phyloP scores from a whole-genome alignment of 495 filamentous ascomycete species.

The Aspergillus coremiiformis region DNA sequence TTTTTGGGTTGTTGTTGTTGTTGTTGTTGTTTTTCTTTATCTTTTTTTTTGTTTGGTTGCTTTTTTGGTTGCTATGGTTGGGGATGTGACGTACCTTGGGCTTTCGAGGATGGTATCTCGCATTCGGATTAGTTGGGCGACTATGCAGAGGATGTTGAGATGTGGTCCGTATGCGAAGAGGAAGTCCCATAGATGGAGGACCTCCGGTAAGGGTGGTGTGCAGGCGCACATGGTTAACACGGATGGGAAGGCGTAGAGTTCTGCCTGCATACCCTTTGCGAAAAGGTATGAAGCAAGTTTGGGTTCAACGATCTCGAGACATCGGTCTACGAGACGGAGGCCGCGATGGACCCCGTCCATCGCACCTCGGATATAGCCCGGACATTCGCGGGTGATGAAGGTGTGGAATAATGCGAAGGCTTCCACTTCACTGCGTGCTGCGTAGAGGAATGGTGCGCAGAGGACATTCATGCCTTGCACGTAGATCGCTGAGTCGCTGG shows the following conservation, averaged over 20 bases:
- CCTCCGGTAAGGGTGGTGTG: slow-evolving; percentile 93
- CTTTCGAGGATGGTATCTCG: slow-evolving; percentile 73
- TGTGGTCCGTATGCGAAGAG: slow-evolving; percentile 92
- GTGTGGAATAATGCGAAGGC: slow-evolving; percentile 87
- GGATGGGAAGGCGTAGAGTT: slow-evolving; percentile 96
- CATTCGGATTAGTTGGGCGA: slow-evolving; percentile 88
- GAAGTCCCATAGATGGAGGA: slow-evolving; percentile 96
- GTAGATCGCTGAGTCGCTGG: slow-evolving; percentile 68
- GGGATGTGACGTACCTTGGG: slow-evolving; percentile 56
- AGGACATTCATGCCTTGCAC: slow-evolving; percentile 99
- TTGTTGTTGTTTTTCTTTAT: too few species aligned
- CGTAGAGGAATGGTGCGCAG: slow-evolving; percentile 94
- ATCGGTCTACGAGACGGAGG: slow-evolving; percentile 81
- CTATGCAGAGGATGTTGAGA: slow-evolving; percentile 92
- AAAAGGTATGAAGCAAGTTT: slow-evolving; percentile 78
- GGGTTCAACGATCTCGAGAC: slow-evolving; percentile 81
- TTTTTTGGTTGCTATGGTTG: not conserved
- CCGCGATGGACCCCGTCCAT: slow-evolving; percentile 98
- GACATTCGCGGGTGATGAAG: slow-evolving; percentile 82
- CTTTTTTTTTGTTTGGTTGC: not conserved
- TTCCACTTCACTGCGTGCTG: slow-evolving; percentile 87
- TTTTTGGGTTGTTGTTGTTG: not conserved
- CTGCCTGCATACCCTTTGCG: slow-evolving; percentile 77
- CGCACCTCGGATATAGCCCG: slow-evolving; percentile 86
- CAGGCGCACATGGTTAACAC: slow-evolving; percentile 93